A percentile compares a stretch with the other conserved stretches of the same genome.
Evolutionary conservation across 2,329 filamentous ascomycete species (phyloP).

Genomic region (Atkinsonella hypoxylon): DNA sequence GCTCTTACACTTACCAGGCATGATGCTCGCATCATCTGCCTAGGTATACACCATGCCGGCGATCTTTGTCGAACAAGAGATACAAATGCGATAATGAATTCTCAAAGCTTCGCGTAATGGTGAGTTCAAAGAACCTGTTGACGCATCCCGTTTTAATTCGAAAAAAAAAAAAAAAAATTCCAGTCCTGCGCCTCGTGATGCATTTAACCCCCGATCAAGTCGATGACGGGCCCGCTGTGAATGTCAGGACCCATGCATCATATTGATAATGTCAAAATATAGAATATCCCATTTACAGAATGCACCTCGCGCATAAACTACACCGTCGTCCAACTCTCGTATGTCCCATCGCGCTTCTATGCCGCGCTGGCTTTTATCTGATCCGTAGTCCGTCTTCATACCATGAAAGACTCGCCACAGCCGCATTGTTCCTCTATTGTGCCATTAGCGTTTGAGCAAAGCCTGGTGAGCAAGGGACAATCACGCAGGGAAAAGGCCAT

Average conservation of each 20-base stretch:
- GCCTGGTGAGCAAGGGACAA: neutral
- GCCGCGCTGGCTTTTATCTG: neutral
- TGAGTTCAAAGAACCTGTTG: neutral
- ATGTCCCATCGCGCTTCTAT: neutral
- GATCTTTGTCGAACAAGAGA: too few relatives aligned
- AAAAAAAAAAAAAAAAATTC: too few relatives aligned
- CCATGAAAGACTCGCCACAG: constrained; percentile 94
- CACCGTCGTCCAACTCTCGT: neutral
- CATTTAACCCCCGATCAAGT: neutral
- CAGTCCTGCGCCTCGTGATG: neutral
- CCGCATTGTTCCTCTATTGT: constrained; percentile 84
- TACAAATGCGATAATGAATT: too few relatives aligned
- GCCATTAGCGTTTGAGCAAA: constrained; percentile 16
- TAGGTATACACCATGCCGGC: too few relatives aligned
- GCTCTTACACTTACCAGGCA: too few relatives aligned
- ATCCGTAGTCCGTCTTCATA: constrained; percentile 26
- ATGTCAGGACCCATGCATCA: neutral
- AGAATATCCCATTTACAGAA: neutral
- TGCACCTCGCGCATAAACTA: neutral
- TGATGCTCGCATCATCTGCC: too few relatives aligned
- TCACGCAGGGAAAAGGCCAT: constrained; percentile 31
- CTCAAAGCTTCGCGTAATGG: neutral
- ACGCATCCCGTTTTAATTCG: neutral
- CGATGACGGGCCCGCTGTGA: neutral
- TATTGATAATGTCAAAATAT: neutral